phyloP scores from a whole-genome alignment of 768 basidiomycete genomes.

The Pulveroboletus sp. region DNA sequence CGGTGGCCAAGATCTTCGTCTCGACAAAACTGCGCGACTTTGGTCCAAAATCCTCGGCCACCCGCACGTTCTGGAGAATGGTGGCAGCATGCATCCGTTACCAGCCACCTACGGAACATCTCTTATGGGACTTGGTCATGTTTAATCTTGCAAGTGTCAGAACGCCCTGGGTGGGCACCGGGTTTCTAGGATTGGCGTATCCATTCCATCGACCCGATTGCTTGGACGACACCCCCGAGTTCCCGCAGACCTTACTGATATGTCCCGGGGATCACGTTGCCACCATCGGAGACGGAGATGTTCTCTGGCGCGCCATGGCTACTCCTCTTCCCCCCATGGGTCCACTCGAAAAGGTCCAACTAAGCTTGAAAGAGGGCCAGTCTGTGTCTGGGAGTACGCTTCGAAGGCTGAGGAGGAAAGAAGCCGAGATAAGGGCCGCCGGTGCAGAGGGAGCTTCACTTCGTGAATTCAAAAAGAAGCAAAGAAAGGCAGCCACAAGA shows the following conservation, averaged over 20 bases:
- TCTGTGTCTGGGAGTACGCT: slow-evolving; percentile 24
- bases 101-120: slow-evolving; percentile 18
- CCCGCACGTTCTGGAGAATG: slow-evolving; percentile 25
- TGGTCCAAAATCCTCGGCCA: slow-evolving; percentile 21
- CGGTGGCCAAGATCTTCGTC: slow-evolving; percentile 25
- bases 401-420: slow-evolving; percentile 24
- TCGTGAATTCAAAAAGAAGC: slow-evolving; percentile 20
- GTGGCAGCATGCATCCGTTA: slow-evolving; percentile 25
- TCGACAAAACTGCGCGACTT: slow-evolving; percentile 25
- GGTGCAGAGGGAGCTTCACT: slow-evolving; percentile 21
- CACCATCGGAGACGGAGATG: slow-evolving; percentile 2
- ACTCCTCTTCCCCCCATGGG: slow-evolving; percentile 22
- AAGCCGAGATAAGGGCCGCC: slow-evolving; percentile 18
- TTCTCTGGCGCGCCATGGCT: slow-evolving; percentile 10
- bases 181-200: slow-evolving; percentile 21
- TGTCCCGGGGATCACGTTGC: slow-evolving; percentile 8
- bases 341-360: slow-evolving; percentile 17
- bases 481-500: slow-evolving; percentile 11
- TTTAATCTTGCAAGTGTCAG: slow-evolving; percentile 27
- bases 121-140: slow-evolving; percentile 17
- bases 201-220: background rate
- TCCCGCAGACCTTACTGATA: slow-evolving; percentile 14
- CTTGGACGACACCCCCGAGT: slow-evolving; percentile 21
- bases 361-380: slow-evolving; percentile 24
- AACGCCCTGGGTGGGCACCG: slow-evolving; percentile 16